These are phyloP conservation scores for Cryptococcus amylolentus DNA, from an alignment of 1,284 basidiomycete species.

Conservation along the genomic window DNA sequence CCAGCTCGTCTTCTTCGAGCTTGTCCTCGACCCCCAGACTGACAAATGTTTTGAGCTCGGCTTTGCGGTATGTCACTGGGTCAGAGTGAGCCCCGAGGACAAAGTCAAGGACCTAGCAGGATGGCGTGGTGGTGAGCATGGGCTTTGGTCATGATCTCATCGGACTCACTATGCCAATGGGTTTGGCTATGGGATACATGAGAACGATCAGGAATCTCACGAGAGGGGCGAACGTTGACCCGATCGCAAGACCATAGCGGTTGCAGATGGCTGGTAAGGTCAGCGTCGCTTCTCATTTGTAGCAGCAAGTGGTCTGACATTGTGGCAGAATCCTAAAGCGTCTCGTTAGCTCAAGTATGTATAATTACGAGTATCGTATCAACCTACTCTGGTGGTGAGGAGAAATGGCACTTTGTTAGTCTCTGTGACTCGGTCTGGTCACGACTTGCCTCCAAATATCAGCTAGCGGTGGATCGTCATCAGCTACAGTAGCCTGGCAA, in stretches of 20 bases:
- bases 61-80: constrained; percentile 77
- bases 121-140: not conserved
- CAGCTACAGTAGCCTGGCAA: not conserved
- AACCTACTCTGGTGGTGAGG: constrained; percentile 19
- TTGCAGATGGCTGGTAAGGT: constrained; percentile 49
- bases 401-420: no score
- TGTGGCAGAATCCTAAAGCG: constrained; percentile 41
- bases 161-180: constrained; percentile 39
- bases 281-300: not conserved
- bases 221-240: constrained; percentile 52
- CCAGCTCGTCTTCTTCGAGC: constrained; percentile 77
- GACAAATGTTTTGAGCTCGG: constrained; percentile 85
- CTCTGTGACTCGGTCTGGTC: not conserved
- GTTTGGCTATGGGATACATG: constrained; percentile 52
- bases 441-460: constrained; percentile 27
- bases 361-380: not conserved
- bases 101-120: constrained; percentile 45
- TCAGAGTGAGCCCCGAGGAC: constrained; percentile 52
- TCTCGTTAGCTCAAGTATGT: not conserved
- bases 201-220: constrained; percentile 50
- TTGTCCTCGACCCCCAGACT: constrained; percentile 64
- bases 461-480: constrained; percentile 17
- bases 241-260: constrained; percentile 53
- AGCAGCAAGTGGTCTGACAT: constrained; percentile 19
- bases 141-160: constrained; percentile 21